Evolutionary conservation across 2,329 filamentous ascomycete species (phyloP).

Genomic region (Cercospora citrullina): DNA sequence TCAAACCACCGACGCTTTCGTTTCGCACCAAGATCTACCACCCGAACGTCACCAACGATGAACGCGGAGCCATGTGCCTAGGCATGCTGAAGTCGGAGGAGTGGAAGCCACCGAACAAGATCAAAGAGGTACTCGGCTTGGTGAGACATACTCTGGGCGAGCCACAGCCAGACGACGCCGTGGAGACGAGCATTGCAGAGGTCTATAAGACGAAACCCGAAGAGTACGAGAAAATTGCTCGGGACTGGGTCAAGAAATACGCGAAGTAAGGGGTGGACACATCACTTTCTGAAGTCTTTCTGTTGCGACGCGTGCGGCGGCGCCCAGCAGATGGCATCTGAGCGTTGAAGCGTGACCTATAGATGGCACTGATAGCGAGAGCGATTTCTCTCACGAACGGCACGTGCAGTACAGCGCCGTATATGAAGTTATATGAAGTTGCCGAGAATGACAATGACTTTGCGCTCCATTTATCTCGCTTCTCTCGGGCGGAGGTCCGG

Average conservation of each 20-base stretch:
- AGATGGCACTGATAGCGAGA: background rate
- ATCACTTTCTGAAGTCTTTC: background rate
- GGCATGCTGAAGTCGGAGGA: constrained; percentile 78
- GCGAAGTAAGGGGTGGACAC: constrained; percentile 47
- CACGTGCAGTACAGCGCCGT: background rate
- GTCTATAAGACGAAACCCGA: constrained; percentile 70
- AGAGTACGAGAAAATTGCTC: constrained; percentile 73
- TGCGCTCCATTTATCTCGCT: background rate
- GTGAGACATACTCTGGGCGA: constrained; percentile 72
- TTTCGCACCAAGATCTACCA: constrained; percentile 94
- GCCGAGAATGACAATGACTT: background rate
- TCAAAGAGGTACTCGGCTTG: constrained; percentile 73
- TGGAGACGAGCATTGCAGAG: constrained; percentile 83
- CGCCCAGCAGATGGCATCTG: background rate
- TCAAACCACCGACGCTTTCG: constrained; percentile 77
- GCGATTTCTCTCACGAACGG: background rate
- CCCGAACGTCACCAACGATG: constrained; percentile 89
- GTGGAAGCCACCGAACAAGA: constrained; percentile 86
- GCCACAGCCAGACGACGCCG: constrained; percentile 85
- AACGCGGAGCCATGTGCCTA: constrained; percentile 81
- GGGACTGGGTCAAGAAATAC: constrained; percentile 71
- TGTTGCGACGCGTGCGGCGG: background rate
- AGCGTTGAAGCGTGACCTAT: background rate
- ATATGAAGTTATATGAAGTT: background rate
- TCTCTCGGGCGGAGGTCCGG: background rate